Base-by-base conservation (phyloP, 2,329 filamentous ascomycete species). In the Cladophialophora immunda region DNA sequence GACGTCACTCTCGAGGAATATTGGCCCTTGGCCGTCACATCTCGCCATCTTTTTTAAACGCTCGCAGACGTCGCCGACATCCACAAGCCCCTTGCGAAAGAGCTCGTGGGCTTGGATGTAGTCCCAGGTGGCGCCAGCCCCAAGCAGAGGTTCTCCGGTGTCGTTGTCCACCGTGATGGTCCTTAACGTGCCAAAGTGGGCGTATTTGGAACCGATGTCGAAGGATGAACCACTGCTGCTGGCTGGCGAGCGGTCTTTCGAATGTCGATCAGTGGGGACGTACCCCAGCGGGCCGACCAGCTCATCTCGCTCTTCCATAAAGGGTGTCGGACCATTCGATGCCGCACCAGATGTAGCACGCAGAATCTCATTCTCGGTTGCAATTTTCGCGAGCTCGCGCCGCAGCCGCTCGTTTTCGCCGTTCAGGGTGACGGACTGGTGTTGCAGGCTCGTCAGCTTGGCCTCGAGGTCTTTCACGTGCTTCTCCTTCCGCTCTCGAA, bases 401-500 rank as follows among this genome's bases (percentile, higher is more conserved):
- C 92, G 94, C 30, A 98, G 83, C 36, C 90, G 89, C 78, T 97
- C 92, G 76, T 97, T 97, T 78, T 97, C 94, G 53, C 89, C 87
- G 47, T 89, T 86, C 0, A 95, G 86, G 36, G 87, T 85, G 63
- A 89, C 86, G 59, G 92, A 91, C 58, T 89, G 88, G 67, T 89
- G 88, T 76, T 97, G 91, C 34, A 97, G 87, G 57, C 83, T 85
- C 58, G 87, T 90, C 30, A 98, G 88, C 77, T 97, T 95, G 65
- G 89, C 87, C 80, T 98, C 94, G 27, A 98, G 89, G 68, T 98
- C 93, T 78, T 94, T 94, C 69, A 98, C 93, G 75, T 97, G 94
- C 65, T 90, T 90, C 78, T 98, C 94, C 79, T 98, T 98, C 73
- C 94, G 90, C 80, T 98, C 94, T 68, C 94, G 92, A 79, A 98